These are phyloP conservation scores for Elsinoe arachidis DNA, from an alignment of 2,329 filamentous ascomycete genomes.

Conservation along the genomic window DNA sequence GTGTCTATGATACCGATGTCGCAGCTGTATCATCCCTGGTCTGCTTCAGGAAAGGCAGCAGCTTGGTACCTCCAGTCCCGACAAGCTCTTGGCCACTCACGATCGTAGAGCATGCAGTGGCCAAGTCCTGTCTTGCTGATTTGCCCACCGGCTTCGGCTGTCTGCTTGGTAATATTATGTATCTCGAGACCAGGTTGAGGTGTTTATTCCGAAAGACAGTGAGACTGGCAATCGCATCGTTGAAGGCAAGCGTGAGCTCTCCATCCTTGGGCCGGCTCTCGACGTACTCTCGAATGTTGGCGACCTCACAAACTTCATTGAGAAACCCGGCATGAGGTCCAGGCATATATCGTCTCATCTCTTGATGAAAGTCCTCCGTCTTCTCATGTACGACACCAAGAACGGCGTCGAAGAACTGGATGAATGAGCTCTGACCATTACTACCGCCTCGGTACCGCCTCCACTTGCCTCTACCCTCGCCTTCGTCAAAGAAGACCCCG, in stretches of 20 bases:
- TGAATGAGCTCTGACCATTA: constrained; percentile 47
- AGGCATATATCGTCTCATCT: constrained; percentile 50
- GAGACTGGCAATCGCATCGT: constrained; percentile 38
- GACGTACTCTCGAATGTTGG: constrained; percentile 40
- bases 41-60: constrained; percentile 46
- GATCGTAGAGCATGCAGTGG: constrained; percentile 37
- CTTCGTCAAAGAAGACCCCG: constrained; percentile 46
- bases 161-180: constrained; percentile 40
- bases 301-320: constrained; percentile 35
- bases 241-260: constrained; percentile 36
- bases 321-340: constrained; percentile 44
- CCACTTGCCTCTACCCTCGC: constrained; percentile 41
- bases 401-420: constrained; percentile 47
- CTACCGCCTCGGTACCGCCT: constrained; percentile 45
- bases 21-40: constrained; percentile 41
- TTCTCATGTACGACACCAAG: constrained; percentile 40
- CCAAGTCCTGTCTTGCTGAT: constrained; percentile 32
- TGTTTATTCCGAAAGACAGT: constrained; percentile 43
- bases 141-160: constrained; percentile 20
- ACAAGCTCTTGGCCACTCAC: constrained; percentile 32
- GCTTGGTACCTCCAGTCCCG: constrained; percentile 45
- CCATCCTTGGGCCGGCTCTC: constrained; percentile 27
- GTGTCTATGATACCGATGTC: not conserved
- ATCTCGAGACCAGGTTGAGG: constrained; percentile 45
- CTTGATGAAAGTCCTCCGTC: constrained; percentile 38